Base-by-base conservation (phyloP, 2,329 filamentous ascomycete genomes). In the Paecilomyces niveus region DNA sequence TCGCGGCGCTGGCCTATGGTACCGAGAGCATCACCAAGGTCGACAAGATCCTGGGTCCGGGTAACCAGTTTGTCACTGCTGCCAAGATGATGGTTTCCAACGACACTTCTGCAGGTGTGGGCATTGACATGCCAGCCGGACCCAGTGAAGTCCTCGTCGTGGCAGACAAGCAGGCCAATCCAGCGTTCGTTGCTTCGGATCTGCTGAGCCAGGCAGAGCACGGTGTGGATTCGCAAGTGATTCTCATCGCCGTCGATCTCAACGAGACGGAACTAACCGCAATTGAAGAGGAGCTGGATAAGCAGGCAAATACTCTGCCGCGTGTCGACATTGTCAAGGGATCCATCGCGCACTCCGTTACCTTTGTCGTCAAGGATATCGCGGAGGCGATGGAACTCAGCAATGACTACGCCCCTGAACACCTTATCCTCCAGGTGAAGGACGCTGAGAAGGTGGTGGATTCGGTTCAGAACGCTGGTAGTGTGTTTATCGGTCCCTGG, bases 1-100 rank as follows among this genome's bases (percentile, higher is more conserved):
- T 99, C 39, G 94, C 93, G 21, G 94, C 94, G 54, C 89, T 99
- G 88, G 94, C 94, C 1, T 99, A 99, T 76, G 94, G 94, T 54
- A 99, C 94, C 0, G 89, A 97, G 76, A 93, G 87, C 66, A 86
- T 99, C 55, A 90, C 82, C 74, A 99, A 99, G 80, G 94, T 99
- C 7, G 94, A 99, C 81, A 99, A 99, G 84, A 97, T 99, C 66
- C 85, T 97, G 11, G 94, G 94, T 0, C 94, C 94, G 2, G 94
- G 94, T 35, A 99, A 99, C 77, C 94, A 97, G 75, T 99, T 97
- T 71, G 94, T 99, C 49, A 99, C 94, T 0, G 94, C 94, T 0
- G 94, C 90, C 56, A 99, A 99, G 84, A 99, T 99, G 94, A 83
- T 92, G 67, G 94, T 99, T 51, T 90, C 89, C 75, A 99, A 99